Evolutionary conservation across 2,329 filamentous ascomycete species (phyloP).

Genomic region (Arachnomyces sp.): DNA sequence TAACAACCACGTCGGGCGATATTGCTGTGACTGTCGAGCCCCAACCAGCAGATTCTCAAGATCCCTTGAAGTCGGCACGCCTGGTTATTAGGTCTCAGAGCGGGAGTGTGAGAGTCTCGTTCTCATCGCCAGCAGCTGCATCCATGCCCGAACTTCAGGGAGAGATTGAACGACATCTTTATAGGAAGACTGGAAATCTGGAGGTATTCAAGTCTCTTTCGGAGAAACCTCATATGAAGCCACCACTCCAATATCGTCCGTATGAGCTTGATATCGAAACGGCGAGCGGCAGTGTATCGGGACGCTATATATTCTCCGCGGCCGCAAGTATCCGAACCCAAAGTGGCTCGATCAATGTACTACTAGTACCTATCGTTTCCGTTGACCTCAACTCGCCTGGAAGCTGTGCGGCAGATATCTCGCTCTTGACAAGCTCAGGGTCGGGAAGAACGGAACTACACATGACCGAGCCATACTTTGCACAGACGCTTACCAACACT

Average conservation of each 20-base stretch:
- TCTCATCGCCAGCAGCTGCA: constrained; percentile 7
- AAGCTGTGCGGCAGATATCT: constrained; percentile 4
- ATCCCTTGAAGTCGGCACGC: constrained; percentile 20
- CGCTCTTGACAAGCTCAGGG: constrained; percentile 12
- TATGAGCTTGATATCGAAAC: constrained; percentile 23
- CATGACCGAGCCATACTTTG: constrained; percentile 15
- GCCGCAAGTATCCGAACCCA: constrained; percentile 39
- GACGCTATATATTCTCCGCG: constrained; percentile 41
- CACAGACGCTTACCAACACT: neutral
- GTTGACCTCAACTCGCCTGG: neutral
- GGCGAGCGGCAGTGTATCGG: constrained; percentile 20
- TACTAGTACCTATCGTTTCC: constrained; percentile 36
- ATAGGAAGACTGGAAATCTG: too few relatives aligned
- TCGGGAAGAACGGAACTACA: constrained; percentile 13
- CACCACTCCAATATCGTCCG: constrained; percentile 15
- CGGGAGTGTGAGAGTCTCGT: constrained; percentile 21
- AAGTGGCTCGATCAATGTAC: constrained; percentile 42
- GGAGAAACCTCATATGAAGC: neutral
- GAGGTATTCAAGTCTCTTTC: too few relatives aligned
- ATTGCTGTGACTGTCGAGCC: constrained; percentile 23
- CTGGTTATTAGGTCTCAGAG: constrained; percentile 18
- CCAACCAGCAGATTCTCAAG: constrained; percentile 22
- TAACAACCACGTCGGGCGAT: constrained; percentile 23
- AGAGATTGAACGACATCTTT: neutral
- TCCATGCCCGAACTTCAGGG: constrained; percentile 3